These are phyloP conservation scores for Blastocystis hominis DNA, from an alignment of 352 stramenopile species.

Conservation along the genomic window DNA sequence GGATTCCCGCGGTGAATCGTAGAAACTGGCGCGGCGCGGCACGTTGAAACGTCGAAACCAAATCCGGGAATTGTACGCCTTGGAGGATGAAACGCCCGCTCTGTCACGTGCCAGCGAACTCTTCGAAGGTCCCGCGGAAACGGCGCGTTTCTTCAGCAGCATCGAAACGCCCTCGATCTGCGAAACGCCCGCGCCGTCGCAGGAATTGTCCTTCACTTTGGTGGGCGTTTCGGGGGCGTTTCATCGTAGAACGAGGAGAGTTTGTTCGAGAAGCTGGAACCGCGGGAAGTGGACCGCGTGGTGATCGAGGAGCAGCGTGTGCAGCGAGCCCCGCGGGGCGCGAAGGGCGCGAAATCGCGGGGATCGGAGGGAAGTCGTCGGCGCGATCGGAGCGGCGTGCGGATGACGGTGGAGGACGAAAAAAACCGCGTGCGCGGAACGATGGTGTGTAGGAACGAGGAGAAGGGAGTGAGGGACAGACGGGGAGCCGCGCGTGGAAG, in stretches of 20 bases:
- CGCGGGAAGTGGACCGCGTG: background rate
- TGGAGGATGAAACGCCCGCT: background rate
- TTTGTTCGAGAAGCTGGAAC: background rate
- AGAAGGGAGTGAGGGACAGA: background rate
- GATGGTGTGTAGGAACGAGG: background rate
- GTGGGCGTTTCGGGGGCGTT: background rate
- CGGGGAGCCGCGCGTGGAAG: background rate
- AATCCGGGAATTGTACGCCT: background rate
- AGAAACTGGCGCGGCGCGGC: background rate
- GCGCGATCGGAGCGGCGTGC: background rate
- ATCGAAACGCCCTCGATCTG: background rate
- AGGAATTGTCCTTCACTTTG: background rate
- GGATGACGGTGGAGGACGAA: background rate
- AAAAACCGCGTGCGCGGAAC: background rate
- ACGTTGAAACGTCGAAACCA: background rate
- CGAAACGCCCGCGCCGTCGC: background rate
- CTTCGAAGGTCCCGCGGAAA: background rate
- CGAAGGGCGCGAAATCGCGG: background rate
- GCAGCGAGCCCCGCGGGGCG: too few relatives aligned
- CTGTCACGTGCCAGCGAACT: background rate
- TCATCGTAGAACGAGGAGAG: slow-evolving; percentile 8
- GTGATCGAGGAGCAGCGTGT: background rate
- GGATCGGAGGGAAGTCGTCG: background rate
- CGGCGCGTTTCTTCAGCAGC: background rate
- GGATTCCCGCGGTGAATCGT: background rate